A percentile compares a stretch with the other conserved stretches of the same genome.
phyloP scores from a whole-genome alignment of 2,329 filamentous ascomycete genomes.

The Pestalotiopsis sp. region DNA sequence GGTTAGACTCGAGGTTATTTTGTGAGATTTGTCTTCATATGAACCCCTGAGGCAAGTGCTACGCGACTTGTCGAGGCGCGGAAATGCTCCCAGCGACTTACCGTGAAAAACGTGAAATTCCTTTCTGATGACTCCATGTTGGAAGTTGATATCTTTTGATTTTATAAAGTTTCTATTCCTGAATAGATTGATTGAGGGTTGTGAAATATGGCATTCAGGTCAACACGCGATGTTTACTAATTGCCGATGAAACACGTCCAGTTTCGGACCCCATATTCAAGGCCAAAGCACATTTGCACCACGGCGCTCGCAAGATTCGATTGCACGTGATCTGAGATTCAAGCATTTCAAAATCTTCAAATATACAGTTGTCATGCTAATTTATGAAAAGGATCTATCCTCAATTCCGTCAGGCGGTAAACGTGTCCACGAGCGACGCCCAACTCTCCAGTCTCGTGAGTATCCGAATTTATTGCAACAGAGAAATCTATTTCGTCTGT shows the following conservation, averaged over 20 bases:
- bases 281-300: neutral
- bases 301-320: neutral
- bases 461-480: neutral
- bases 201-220: neutral
- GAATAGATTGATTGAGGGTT: neutral
- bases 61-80: neutral
- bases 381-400: neutral
- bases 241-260: neutral
- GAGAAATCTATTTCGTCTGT: neutral
- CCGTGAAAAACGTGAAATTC: conserved; percentile 18
- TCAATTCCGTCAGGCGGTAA: neutral
- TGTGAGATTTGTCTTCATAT: too few species aligned
- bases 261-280: neutral
- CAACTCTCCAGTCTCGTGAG: neutral
- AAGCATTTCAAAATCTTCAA: too few species aligned
- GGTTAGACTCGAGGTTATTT: too few species aligned
- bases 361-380: neutral
- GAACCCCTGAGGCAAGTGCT: neutral
- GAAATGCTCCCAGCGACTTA: neutral
- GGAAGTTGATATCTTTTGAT: neutral
- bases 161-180: neutral
- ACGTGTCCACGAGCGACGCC: neutral
- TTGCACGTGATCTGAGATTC: neutral
- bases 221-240: neutral
- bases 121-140: conserved; percentile 8